Base-by-base conservation (phyloP, 306 rosid genomes). In the Mucuna pruriens region DNA sequence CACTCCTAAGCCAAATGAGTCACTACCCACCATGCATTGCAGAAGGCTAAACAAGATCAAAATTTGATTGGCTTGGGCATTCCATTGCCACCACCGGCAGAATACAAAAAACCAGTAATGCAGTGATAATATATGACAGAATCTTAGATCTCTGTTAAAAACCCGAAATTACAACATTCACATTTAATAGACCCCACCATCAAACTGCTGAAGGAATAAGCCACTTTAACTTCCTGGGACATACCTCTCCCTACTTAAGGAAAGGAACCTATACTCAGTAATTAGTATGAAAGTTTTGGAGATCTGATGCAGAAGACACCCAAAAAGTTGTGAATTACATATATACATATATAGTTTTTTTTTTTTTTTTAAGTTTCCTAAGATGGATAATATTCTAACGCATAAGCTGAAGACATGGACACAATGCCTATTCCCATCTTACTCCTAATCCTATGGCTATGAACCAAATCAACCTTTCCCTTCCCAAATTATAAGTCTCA, bases 361-460 rank as follows among this genome's bases (percentile, higher is more conserved):
- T n/a, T n/a, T n/a, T n/a, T n/a, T n/a, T n/a, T 75, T 57, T 54
- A 26, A 36, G 54, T 13, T 15, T 60, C 71, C 12, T 13, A 49
- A 64, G 16, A 63, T 31, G 17, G 9, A 52, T 33, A 9, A 29
- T 1, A 3, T 31, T 19, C 25, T 34, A 20, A 7, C 2, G 38
- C 46, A 57, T 69, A 68, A 54, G n/a, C 48, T 42, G 45, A 42
- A 60, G 39, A 26, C 40, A 58, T 44, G 42, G 26, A 45, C 4
- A 61, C 40, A 70, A 9, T 40, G 48, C 22, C 60, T 25, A 12
- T 68, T 68, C 6, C 82, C 54, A 36, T 63, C 70, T 16, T 5
- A 26, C 9, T 25, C 67, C 52, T 42, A 80, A 25, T 73, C 80
- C 84, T 40, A 46, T 63, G 11, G 42, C 84, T 40, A 46, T 63